A percentile compares a stretch with the other conserved stretches of the same genome.
These are phyloP conservation scores for Eucalyptus polybractea DNA, from an alignment of 345 rosid genomes.

Conservation along the genomic window DNA sequence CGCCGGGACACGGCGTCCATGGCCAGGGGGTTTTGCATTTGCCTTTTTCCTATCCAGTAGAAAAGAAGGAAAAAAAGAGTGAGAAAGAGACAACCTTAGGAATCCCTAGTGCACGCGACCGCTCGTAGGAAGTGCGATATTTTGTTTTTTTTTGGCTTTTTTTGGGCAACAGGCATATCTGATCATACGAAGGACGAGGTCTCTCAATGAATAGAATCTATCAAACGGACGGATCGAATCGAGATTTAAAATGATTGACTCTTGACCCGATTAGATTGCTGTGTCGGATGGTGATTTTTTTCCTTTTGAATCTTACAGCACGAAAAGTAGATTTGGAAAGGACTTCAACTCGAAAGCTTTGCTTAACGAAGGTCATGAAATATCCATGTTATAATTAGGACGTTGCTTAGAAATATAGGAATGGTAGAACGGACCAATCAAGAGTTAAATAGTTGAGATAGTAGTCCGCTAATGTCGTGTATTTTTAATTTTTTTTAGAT, in stretches of 20 bases:
- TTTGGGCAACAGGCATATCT: not conserved
- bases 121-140: not conserved
- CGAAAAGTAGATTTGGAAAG: not conserved
- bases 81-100: not conserved
- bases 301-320: not conserved
- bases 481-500: not conserved
- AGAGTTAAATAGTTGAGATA: not conserved
- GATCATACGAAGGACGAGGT: not conserved
- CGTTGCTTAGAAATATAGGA: not conserved
- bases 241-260: not conserved
- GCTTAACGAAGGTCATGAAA: not conserved
- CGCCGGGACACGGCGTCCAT: not conserved
- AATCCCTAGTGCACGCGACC: not conserved
- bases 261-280: not conserved
- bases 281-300: not conserved
- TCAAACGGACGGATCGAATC: not conserved
- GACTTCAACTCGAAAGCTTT: not conserved
- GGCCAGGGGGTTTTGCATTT: not conserved
- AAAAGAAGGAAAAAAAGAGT: not conserved
- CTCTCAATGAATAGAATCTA: not conserved
- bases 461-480: not conserved
- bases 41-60: not conserved
- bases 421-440: fast-evolving
- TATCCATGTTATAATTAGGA: not conserved
- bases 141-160: not conserved